phyloP scores from a whole-genome alignment of 2,329 filamentous ascomycete genomes.

The Ceratocystis destructans region DNA sequence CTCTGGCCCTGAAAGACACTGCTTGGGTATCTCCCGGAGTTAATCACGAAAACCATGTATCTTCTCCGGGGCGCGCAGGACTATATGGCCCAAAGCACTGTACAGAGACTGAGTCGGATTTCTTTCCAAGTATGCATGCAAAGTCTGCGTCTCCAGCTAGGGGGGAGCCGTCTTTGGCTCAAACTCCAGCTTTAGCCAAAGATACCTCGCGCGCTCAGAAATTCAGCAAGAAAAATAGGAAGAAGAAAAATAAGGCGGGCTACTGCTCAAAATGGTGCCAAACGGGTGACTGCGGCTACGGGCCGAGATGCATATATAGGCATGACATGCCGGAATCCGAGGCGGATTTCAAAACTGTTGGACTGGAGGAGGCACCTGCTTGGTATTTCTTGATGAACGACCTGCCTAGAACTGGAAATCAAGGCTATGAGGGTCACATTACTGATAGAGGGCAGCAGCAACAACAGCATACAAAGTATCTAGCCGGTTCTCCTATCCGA shows the following conservation, averaged over 20 bases:
- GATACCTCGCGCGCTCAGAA: too few species aligned
- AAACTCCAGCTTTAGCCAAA: conserved; percentile 20
- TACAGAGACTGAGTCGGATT: not conserved
- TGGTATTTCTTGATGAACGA: conserved; percentile 28
- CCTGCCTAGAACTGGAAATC: not conserved
- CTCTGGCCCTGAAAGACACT: not conserved
- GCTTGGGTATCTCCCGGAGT: not conserved
- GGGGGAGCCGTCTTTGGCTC: too few species aligned
- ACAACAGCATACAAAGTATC: not conserved
- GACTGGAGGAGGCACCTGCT: conserved; percentile 30
- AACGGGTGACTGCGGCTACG: conserved; percentile 35
- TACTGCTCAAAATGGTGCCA: conserved; percentile 38
- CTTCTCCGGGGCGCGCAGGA: not conserved
- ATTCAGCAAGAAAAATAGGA: too few species aligned
- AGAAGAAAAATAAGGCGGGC: conserved; percentile 13
- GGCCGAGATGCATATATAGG: conserved; percentile 30
- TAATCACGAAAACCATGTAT: not conserved
- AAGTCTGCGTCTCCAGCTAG: not conserved
- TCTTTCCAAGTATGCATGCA: not conserved
- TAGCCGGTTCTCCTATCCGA: not conserved
- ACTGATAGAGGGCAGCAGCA: not conserved
- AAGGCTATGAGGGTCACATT: not conserved
- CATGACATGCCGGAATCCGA: conserved; percentile 36
- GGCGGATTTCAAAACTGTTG: conserved; percentile 30
- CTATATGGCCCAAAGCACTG: not conserved